Conservation (phyloP, 306 rosid genomes). For the Argentina anserina region DNA sequence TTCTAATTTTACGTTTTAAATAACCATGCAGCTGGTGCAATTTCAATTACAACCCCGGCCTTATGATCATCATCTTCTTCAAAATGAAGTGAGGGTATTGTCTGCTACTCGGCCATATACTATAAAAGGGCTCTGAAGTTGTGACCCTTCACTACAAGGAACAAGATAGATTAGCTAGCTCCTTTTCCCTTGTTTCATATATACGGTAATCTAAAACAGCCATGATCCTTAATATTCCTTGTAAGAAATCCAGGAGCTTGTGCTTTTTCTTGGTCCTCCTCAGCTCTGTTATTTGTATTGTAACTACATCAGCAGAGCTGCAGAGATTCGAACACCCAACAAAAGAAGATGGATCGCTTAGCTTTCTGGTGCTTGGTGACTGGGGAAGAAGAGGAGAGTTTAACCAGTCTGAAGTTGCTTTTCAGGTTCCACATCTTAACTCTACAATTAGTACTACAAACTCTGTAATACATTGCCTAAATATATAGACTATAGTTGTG, state of each 20-base stretch:
- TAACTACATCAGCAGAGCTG: slow-evolving; percentile 12
- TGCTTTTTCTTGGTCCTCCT: slow-evolving; percentile 5
- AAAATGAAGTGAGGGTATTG: too few relatives aligned
- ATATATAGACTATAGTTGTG: not conserved
- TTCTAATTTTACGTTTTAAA: not conserved
- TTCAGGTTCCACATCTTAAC: slow-evolving; percentile 34
- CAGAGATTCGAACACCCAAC: slow-evolving; percentile 21
- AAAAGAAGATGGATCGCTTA: slow-evolving; percentile 47
- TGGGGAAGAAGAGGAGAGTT: slow-evolving; percentile 62
- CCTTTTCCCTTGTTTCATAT: not conserved
- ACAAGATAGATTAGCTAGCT: not conserved
- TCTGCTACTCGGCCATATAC: not conserved
- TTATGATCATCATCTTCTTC: not conserved
- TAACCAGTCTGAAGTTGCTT: slow-evolving; percentile 59
- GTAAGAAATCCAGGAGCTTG: not conserved
- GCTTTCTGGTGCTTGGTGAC: slow-evolving; percentile 63
- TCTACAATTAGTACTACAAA: not conserved
- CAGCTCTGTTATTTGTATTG: not conserved
- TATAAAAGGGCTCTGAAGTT: not conserved
- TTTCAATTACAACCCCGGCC: not conserved
- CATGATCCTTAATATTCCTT: not conserved
- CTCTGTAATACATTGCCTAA: not conserved
- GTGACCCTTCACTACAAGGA: not conserved
- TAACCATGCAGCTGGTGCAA: too few relatives aligned
- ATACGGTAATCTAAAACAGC: not conserved